These are phyloP conservation scores for Phytopythium cucurbitacearum DNA, from an alignment of 352 stramenopile genomes.

Conservation along the genomic window DNA sequence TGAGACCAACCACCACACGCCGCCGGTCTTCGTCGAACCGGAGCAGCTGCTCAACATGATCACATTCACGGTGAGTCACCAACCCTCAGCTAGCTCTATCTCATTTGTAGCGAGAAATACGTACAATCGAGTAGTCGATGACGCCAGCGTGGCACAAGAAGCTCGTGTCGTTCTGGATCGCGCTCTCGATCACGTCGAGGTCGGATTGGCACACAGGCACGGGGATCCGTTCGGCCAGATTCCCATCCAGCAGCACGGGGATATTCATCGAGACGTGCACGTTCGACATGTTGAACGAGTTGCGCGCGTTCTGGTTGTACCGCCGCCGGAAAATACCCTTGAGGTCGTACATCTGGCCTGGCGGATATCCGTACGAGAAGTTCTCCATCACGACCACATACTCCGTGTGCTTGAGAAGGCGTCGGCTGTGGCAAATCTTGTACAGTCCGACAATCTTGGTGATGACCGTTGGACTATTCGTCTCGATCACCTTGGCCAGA, in stretches of 20 bases:
- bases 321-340: slow-evolving; percentile 80
- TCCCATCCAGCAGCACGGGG: slow-evolving; percentile 77
- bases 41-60: slow-evolving; percentile 37
- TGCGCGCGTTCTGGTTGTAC: slow-evolving; percentile 44
- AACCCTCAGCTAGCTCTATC: background rate
- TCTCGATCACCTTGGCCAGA: slow-evolving; percentile 60
- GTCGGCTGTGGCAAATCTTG: slow-evolving; percentile 62
- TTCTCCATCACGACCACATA: slow-evolving; percentile 89
- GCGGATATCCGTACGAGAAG: slow-evolving; percentile 71
- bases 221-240: slow-evolving; percentile 75
- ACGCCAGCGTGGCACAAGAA: slow-evolving; percentile 73
- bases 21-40: slow-evolving; percentile 79
- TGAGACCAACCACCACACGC: slow-evolving; percentile 70
- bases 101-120: slow-evolving; percentile 8
- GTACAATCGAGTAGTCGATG: slow-evolving; percentile 85
- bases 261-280: slow-evolving; percentile 47
- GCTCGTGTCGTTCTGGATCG: slow-evolving; percentile 72
- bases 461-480: slow-evolving; percentile 59
- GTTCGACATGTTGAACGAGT: slow-evolving; percentile 35
- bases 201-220: slow-evolving; percentile 68
- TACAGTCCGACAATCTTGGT: slow-evolving; percentile 84
- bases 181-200: slow-evolving; percentile 51
- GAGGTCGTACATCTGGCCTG: slow-evolving; percentile 83
- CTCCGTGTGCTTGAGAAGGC: slow-evolving; percentile 69
- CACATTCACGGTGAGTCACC: slow-evolving; percentile 2